These are phyloP conservation scores for Choiromyces venosus DNA, from an alignment of 495 filamentous ascomycete species.

Conservation along the genomic window DNA sequence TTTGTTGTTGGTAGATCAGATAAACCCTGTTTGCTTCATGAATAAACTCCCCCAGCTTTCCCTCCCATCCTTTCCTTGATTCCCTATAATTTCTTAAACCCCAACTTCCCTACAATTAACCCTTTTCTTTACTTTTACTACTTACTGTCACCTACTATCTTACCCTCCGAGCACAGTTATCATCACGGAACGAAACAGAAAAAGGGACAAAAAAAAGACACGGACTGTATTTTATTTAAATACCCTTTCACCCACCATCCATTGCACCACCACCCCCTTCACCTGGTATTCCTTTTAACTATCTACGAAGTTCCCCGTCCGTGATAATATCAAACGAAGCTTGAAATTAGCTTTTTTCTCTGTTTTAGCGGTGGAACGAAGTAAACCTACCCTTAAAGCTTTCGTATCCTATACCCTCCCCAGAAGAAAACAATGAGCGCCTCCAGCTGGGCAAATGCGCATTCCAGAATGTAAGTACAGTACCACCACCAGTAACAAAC, in stretches of 20 bases:
- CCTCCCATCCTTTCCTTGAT: background rate
- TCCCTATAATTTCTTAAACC: background rate
- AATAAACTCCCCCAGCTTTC: background rate
- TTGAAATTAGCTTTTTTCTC: background rate
- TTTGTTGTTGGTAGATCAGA: background rate
- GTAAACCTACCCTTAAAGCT: background rate
- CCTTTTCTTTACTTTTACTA: background rate
- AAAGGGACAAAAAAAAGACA: background rate
- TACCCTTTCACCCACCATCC: background rate
- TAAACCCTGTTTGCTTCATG: background rate
- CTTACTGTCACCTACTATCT: background rate
- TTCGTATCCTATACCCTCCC: background rate
- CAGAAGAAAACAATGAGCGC: conserved; percentile 31
- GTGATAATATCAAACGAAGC: background rate
- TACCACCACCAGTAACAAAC: conserved; percentile 4
- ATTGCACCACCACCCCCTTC: too few relatives aligned
- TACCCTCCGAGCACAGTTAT: background rate
- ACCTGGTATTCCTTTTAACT: background rate
- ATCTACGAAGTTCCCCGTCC: background rate
- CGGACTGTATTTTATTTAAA: background rate
- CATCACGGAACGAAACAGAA: background rate
- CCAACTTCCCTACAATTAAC: background rate
- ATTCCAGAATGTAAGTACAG: conserved; percentile 37
- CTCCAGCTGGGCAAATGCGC: conserved; percentile 36
- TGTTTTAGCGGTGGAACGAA: background rate